Evolutionary conservation across 1,284 basidiomycete genomes (phyloP), one percentile per base, ranked within the genome.

Genomic region (Fomes fomentarius): DNA sequence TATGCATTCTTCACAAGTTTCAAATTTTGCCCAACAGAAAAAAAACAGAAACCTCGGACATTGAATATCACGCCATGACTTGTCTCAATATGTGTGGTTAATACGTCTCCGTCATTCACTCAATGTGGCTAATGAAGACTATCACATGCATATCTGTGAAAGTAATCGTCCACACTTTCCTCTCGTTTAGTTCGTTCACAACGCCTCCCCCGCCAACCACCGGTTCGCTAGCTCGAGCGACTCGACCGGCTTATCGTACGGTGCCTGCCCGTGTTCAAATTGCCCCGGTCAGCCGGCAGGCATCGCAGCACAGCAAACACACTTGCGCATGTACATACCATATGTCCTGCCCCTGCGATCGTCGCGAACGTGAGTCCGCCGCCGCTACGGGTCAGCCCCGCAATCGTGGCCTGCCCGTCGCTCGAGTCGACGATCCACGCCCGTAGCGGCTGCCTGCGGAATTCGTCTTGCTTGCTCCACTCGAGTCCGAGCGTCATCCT

Each of bases 321-420:
- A n/a, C n/a, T n/a, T n/a, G n/a, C n/a, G n/a, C n/a, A 10, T 15
- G 8, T 22, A 70, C 78, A 28, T 67, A 86, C 85, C 84, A 87
- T 82, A 69, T 89, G 86, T 19, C 87, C 87, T n/a, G n/a, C 85
- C 9, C 75, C 80, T 42, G 79, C 66, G 11, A 87, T 66, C 1
- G 82, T 84, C 44, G 80, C 82, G 66, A 84, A 91, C 5, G 85
- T 87, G 52, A 93, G 71, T 7, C 81, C 81, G 1, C 76, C 78
- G 14, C 76, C 78, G 47, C 76, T 79, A 66, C 86, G 82, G 30
- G 79, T 85, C 63, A 76, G 63, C 0, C 90, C 90, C 0, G 76
- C 83, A 2, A 64, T 69, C 28, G 28, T 30, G 69, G 66, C 67
- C 40, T 82, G 84, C 4, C 50, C 51, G 66, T 71, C n/a, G n/a